These are phyloP conservation scores for Mucuna pruriens DNA, from an alignment of 306 rosid species.

Conservation along the genomic window DNA sequence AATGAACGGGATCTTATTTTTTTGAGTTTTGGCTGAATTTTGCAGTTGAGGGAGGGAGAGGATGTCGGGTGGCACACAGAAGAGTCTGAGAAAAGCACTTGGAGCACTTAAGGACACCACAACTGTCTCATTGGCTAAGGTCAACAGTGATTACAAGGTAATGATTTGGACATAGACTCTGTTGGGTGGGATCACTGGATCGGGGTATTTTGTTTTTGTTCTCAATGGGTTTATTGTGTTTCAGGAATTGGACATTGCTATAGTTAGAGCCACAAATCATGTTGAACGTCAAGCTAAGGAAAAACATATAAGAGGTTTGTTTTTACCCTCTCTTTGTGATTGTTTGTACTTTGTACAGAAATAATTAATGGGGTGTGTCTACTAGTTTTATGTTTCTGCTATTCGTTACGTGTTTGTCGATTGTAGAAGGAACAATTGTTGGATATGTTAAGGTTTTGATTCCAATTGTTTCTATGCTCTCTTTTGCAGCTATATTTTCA, in stretches of 20 bases:
- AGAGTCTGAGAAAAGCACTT: conserved; percentile 88
- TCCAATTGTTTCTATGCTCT: conserved; percentile 36
- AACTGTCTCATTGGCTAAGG: conserved; percentile 98
- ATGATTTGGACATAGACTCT: not conserved
- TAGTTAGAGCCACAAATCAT: conserved; percentile 92
- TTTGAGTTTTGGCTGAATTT: conserved; percentile 48
- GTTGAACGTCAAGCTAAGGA: conserved; percentile 96
- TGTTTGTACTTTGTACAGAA: not conserved
- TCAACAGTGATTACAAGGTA: conserved; percentile 99
- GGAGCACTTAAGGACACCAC: conserved; percentile 97
- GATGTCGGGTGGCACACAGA: conserved; percentile 93
- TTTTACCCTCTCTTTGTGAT: conserved; percentile 25
- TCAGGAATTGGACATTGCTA: conserved; percentile 96
- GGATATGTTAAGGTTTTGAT: conserved; percentile 24
- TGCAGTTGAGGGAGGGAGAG: conserved; percentile 53
- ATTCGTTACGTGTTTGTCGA: conserved; percentile 5
- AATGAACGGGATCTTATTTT: conserved; percentile 17
- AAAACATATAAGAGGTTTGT: conserved; percentile 81
- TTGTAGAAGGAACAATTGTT: conserved; percentile 34
- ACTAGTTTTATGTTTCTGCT: conserved; percentile 6
- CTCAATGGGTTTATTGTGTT: conserved; percentile 38
- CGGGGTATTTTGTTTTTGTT: conserved; percentile 18
- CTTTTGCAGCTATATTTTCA: conserved; percentile 81
- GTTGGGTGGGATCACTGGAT: conserved; percentile 24
- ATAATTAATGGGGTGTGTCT: conserved; percentile 14